phyloP scores from a whole-genome alignment of 23 red algal genomes.

The Gracilaria domingensis region DNA sequence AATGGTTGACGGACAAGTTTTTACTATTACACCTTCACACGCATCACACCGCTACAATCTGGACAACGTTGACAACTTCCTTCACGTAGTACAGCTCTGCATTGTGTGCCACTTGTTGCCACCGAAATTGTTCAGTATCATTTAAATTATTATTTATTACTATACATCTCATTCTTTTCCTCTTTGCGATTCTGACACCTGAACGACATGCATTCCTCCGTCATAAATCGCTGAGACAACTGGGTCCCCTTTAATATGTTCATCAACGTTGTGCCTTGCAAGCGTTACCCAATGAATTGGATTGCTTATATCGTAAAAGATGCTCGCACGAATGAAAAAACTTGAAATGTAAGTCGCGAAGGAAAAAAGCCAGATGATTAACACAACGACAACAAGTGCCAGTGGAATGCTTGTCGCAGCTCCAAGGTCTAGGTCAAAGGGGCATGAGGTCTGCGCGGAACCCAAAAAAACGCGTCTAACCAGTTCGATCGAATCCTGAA shows the following conservation, averaged over 20 bases:
- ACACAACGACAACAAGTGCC: neutral
- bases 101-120: no score
- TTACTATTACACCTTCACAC: no score
- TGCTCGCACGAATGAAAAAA: neutral
- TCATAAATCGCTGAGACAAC: neutral
- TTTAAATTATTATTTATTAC: no score
- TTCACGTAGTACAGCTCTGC: no score
- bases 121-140: no score
- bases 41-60: no score
- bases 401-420: neutral
- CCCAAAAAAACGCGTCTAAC: neutral
- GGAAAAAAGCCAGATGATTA: neutral
- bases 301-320: constrained; percentile 12
- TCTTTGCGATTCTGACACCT: neutral
- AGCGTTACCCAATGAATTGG: neutral
- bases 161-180: no score
- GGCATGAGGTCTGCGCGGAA: neutral
- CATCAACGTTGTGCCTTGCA: neutral
- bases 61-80: no score
- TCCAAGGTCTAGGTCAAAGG: neutral
- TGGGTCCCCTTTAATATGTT: neutral
- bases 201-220: neutral
- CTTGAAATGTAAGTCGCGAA: neutral
- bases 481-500: neutral
- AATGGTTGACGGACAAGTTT: no score